Percentiles rank a stretch among this genome's conserved stretches.
Conservation (phyloP, 2,329 filamentous ascomycete species). For the Cytospora schulzeri region DNA sequence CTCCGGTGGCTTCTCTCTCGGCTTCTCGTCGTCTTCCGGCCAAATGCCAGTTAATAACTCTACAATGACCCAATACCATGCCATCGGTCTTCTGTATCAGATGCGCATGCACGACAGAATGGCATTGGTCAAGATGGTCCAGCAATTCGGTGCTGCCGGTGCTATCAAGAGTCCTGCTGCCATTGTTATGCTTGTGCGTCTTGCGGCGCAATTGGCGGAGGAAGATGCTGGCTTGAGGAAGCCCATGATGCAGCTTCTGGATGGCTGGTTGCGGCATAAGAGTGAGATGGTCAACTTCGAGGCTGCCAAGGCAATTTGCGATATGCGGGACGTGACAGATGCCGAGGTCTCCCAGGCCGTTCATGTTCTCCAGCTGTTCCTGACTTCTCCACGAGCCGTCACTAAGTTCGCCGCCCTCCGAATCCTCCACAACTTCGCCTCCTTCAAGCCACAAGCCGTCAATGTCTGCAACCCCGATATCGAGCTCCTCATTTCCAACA, state of each 20-base stretch:
- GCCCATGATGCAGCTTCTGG: conserved; percentile 95
- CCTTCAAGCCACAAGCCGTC: conserved; percentile 92
- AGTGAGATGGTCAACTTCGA: conserved; percentile 99
- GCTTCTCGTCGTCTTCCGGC: conserved; percentile 79
- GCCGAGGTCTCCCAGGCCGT: conserved; percentile 89
- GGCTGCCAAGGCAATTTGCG: conserved; percentile 95
- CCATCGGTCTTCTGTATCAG: conserved; percentile 94
- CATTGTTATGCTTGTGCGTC: conserved; percentile 85
- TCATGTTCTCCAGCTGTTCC: conserved; percentile 92
- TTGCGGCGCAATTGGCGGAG: conserved; percentile 91
- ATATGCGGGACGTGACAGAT: conserved; percentile 90
- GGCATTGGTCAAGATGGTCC: conserved; percentile 99
- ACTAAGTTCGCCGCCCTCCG: conserved; percentile 97
- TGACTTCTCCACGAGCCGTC: conserved; percentile 91
- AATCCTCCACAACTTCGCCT: conserved; percentile 93
- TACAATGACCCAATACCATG: conserved; percentile 98
- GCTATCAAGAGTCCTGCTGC: conserved; percentile 94
- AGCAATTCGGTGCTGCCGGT: conserved; percentile 90
- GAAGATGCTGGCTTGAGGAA: conserved; percentile 87
- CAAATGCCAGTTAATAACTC: conserved; percentile 85
- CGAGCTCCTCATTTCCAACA: conserved; percentile 93
- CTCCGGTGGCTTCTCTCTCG: conserved; percentile 84
- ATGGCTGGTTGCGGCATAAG: conserved; percentile 97
- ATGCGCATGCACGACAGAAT: conserved; percentile 98
- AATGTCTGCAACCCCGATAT: conserved; percentile 96